Percentiles rank a stretch among this genome's conserved stretches.
Conservation (phyloP, 177 flowering plant genomes). For the Vitis hybrid region DNA sequence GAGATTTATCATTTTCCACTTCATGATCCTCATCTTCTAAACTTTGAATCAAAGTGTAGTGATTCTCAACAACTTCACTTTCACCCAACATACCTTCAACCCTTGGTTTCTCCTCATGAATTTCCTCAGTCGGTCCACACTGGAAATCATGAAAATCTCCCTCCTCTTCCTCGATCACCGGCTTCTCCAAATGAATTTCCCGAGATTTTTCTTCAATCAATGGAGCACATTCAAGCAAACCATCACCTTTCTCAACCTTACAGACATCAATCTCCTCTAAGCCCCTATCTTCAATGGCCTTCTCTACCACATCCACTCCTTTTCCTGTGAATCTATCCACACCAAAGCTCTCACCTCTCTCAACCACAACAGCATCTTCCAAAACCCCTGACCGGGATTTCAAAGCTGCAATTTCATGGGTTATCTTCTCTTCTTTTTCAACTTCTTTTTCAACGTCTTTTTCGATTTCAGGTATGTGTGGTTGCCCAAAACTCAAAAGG, state of each 20-base stretch:
- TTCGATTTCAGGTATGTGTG: constrained; percentile 62
- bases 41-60: constrained; percentile 14
- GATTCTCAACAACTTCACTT: constrained; percentile 14
- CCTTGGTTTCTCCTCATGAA: constrained; percentile 19
- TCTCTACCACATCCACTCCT: constrained; percentile 17
- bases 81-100: constrained; percentile 11
- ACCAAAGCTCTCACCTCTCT: constrained; percentile 34
- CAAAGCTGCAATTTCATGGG: constrained; percentile 33
- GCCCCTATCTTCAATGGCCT: constrained; percentile 16
- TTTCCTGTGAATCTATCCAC: constrained; percentile 30
- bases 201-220: constrained; percentile 26
- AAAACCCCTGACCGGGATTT: constrained; percentile 26
- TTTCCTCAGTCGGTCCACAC: constrained; percentile 16
- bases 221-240: constrained; percentile 17
- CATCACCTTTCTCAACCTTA: constrained; percentile 15
- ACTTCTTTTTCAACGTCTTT: constrained; percentile 29
- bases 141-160: constrained; percentile 19
- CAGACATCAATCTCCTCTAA: constrained; percentile 12
- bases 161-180: constrained; percentile 21
- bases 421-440: constrained; percentile 45
- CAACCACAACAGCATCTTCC: constrained; percentile 33
- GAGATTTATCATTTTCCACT: constrained; percentile 15
- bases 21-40: constrained; percentile 19
- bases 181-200: constrained; percentile 25
- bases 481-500: constrained; percentile 80